A percentile compares a stretch with the other conserved stretches of the same genome.
These are phyloP conservation scores for Colletotrichum simmondsii DNA, from an alignment of 2,329 filamentous ascomycete species.

Conservation along the genomic window DNA sequence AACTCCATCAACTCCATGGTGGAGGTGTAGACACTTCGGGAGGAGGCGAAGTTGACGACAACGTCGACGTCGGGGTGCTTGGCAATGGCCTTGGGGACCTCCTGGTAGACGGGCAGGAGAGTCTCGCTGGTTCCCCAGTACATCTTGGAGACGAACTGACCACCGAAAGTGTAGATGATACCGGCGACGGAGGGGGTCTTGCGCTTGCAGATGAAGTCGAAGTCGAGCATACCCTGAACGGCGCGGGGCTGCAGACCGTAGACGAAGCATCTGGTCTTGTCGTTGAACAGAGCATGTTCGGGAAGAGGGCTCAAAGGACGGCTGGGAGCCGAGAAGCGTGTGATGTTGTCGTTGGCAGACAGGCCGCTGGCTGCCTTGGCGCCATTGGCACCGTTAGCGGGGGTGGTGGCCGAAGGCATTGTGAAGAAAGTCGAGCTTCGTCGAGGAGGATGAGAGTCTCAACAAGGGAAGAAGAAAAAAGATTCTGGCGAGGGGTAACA, in stretches of 20 bases:
- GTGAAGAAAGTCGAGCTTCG: constrained; percentile 42
- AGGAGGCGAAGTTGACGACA: constrained; percentile 99
- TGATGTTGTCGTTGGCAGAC: constrained; percentile 98
- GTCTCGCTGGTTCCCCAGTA: constrained; percentile 99
- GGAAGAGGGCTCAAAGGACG: constrained; percentile 90
- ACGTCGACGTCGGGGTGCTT: constrained; percentile 98
- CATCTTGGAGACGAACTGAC: constrained; percentile 99
- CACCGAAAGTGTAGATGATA: constrained; percentile 99
- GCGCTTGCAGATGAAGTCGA: constrained; percentile 99
- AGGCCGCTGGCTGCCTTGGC: constrained; percentile 56
- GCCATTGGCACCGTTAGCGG: constrained; percentile 62
- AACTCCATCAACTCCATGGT: constrained; percentile 98
- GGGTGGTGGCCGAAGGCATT: constrained; percentile 61
- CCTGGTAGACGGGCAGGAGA: constrained; percentile 97
- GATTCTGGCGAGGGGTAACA: constrained; percentile 33
- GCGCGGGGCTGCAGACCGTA: constrained; percentile 98
- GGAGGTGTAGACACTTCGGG: constrained; percentile 97
- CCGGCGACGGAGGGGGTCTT: constrained; percentile 94
- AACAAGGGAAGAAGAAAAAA: constrained; percentile 32
- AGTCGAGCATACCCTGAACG: constrained; percentile 95
- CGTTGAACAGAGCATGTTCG: constrained; percentile 93
- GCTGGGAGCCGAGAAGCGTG: constrained; percentile 93
- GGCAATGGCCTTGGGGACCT: constrained; percentile 88
- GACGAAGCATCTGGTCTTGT: constrained; percentile 99
- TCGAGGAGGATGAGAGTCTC: constrained; percentile 25